phyloP scores from a whole-genome alignment of 2,329 filamentous ascomycete genomes.

The Malbranchea cinnamomea region DNA sequence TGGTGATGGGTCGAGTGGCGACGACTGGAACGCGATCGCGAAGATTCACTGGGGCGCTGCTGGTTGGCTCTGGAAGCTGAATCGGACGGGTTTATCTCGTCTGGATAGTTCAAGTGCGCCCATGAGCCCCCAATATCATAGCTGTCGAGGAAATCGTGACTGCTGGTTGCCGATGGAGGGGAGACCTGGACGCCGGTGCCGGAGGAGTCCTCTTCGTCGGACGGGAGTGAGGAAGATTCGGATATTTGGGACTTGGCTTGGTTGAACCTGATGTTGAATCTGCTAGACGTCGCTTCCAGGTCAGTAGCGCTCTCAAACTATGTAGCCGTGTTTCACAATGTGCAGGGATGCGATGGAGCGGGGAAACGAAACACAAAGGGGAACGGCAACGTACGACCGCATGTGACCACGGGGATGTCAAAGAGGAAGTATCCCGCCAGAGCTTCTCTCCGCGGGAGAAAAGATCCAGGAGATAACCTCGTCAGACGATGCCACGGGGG shows the following conservation, averaged over 20 bases:
- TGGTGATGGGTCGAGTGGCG: constrained; percentile 12
- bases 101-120: constrained; percentile 27
- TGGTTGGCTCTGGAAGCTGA: constrained; percentile 30
- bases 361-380: constrained; percentile 5
- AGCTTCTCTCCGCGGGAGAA: constrained; percentile 5
- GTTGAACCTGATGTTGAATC: constrained; percentile 30
- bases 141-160: constrained; percentile 24
- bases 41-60: constrained; percentile 24
- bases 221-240: constrained; percentile 21
- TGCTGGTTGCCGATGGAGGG: constrained; percentile 24
- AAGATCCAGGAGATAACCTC: constrained; percentile 6
- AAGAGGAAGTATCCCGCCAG: constrained; percentile 9
- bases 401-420: constrained; percentile 7
- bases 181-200: constrained; percentile 27
- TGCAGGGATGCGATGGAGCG: constrained; percentile 1
- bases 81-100: constrained; percentile 34
- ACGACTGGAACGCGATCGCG: constrained; percentile 19
- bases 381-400: constrained; percentile 7
- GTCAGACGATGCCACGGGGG: constrained; percentile 9
- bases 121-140: constrained; percentile 21
- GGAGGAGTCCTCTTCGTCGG: constrained; percentile 32
- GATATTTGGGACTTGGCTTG: constrained; percentile 22
- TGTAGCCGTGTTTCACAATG: too few relatives aligned
- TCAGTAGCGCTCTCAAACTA: too few relatives aligned
- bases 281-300: constrained; percentile 12